phyloP scores from a whole-genome alignment of 495 filamentous ascomycete species.

The Aspergillus panamensis region DNA sequence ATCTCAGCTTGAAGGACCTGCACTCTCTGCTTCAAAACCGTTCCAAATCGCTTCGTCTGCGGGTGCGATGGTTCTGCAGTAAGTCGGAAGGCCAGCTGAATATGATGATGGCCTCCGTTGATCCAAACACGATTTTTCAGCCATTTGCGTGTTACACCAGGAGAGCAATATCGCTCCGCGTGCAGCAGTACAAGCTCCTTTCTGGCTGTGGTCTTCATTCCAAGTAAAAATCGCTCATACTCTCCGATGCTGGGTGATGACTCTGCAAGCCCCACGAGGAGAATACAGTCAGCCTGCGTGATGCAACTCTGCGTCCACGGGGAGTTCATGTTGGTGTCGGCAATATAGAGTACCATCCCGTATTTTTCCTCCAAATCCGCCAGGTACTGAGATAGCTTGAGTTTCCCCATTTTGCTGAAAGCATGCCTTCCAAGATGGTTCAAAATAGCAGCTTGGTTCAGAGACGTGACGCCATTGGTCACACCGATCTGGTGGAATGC shows the following conservation, averaged over 20 bases:
- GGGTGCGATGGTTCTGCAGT: slow-evolving; percentile 73
- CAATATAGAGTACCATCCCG: slow-evolving; percentile 91
- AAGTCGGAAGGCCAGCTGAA: slow-evolving; percentile 91
- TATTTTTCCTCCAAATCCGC: slow-evolving; percentile 97
- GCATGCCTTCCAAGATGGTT: slow-evolving; percentile 94
- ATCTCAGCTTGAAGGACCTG: slow-evolving; percentile 96
- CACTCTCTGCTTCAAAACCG: slow-evolving; percentile 86
- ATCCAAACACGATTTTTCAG: slow-evolving; percentile 94
- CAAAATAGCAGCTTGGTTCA: slow-evolving; percentile 90
- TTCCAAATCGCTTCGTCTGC: slow-evolving; percentile 71
- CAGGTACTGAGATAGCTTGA: slow-evolving; percentile 93
- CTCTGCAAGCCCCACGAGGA: slow-evolving; percentile 89
- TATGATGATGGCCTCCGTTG: slow-evolving; percentile 97
- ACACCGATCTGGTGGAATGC: slow-evolving; percentile 86
- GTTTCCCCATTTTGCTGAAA: slow-evolving; percentile 94
- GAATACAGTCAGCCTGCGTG: slow-evolving; percentile 89
- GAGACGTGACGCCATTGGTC: slow-evolving; percentile 80
- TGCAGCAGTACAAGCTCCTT: slow-evolving; percentile 95
- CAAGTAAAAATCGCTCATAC: slow-evolving; percentile 91
- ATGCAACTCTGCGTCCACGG: slow-evolving; percentile 99
- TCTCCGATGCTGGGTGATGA: slow-evolving; percentile 87
- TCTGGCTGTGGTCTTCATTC: slow-evolving; percentile 93
- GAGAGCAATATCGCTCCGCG: slow-evolving; percentile 79
- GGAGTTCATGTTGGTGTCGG: slow-evolving; percentile 93
- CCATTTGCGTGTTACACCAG: slow-evolving; percentile 84